A percentile compares a stretch with the other conserved stretches of the same genome.
These are phyloP conservation scores for Eremothecium coryli DNA, from an alignment of 1,139 yeast species.

Conservation along the genomic window DNA sequence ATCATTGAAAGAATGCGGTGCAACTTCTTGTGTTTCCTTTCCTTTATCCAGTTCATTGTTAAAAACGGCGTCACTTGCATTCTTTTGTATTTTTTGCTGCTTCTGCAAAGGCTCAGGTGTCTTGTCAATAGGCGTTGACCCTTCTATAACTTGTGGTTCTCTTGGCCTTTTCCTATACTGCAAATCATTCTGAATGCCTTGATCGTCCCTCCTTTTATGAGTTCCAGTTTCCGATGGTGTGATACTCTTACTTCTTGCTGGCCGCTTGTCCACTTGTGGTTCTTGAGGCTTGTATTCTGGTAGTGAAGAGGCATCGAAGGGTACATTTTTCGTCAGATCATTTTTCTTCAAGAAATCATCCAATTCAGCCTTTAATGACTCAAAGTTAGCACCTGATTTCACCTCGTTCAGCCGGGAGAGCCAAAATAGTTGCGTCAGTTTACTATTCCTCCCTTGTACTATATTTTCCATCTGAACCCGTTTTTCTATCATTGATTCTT, in stretches of 20 bases:
- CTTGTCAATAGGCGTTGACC: background rate
- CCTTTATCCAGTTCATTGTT: conserved; percentile 4
- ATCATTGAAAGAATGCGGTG: background rate
- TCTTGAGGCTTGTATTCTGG: conserved; percentile 15
- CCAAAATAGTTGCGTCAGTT: conserved; percentile 47
- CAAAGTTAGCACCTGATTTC: conserved; percentile 19
- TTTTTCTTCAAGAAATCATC: conserved; percentile 18
- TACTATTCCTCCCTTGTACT: conserved; percentile 40
- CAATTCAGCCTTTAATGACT: conserved; percentile 16
- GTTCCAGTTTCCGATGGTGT: conserved; percentile 10
- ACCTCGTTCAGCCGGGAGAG: conserved; percentile 36
- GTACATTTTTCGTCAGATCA: conserved; percentile 19
- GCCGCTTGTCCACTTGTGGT: conserved; percentile 9
- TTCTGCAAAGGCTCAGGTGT: background rate
- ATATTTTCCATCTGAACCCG: conserved; percentile 12
- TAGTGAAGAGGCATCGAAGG: conserved; percentile 15
- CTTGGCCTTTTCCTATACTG: conserved; percentile 3
- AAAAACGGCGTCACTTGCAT: background rate
- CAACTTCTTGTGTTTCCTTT: conserved; percentile 1
- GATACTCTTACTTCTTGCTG: conserved; percentile 9
- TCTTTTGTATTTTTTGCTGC: background rate
- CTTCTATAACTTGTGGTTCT: conserved; percentile 2
- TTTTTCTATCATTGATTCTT: conserved; percentile 2
- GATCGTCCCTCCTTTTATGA: conserved; percentile 3
- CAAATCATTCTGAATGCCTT: background rate